Evolutionary conservation across 345 rosid genomes (phyloP).

Genomic region (Aquilaria yunnanensis): DNA sequence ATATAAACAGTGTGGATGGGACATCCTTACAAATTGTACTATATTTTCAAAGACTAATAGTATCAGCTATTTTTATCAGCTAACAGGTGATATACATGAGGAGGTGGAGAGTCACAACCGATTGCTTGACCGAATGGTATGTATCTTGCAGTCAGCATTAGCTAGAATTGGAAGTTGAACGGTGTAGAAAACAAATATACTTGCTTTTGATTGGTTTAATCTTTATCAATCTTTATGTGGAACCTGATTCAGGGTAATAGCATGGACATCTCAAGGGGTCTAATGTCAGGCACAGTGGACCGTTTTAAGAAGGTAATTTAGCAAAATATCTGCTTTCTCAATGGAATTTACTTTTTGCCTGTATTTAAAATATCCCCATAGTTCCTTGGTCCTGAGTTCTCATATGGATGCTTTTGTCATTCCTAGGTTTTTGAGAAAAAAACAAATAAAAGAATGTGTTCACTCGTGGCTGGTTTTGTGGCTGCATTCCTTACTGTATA

Average conservation of each 20-base stretch:
- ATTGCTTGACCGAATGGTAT: constrained; percentile 69
- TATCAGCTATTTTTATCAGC: constrained; percentile 23
- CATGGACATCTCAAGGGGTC: constrained; percentile 84
- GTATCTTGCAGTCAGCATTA: constrained; percentile 4
- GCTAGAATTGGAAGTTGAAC: neutral
- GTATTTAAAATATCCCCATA: no score
- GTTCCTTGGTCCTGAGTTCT: neutral
- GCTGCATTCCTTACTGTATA: constrained; percentile 46
- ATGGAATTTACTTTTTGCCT: neutral
- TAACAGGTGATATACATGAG: constrained; percentile 84
- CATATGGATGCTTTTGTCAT: constrained; percentile 8
- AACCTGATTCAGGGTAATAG: constrained; percentile 50
- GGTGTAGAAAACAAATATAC: constrained; percentile 6
- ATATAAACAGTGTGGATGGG: neutral
- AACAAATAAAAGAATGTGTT: constrained; percentile 57
- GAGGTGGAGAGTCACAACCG: constrained; percentile 90
- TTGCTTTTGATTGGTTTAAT: constrained; percentile 12
- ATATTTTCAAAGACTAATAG: neutral
- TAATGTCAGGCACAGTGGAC: constrained; percentile 85
- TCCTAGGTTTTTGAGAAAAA: constrained; percentile 80
- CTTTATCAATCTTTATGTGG: neutral
- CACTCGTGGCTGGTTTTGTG: constrained; percentile 54
- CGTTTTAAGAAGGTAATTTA: constrained; percentile 66
- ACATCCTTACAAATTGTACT: neutral
- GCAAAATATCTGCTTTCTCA: neutral